Conservation (phyloP, 2,329 filamentous ascomycete genomes). For the Colletotrichum lini region DNA sequence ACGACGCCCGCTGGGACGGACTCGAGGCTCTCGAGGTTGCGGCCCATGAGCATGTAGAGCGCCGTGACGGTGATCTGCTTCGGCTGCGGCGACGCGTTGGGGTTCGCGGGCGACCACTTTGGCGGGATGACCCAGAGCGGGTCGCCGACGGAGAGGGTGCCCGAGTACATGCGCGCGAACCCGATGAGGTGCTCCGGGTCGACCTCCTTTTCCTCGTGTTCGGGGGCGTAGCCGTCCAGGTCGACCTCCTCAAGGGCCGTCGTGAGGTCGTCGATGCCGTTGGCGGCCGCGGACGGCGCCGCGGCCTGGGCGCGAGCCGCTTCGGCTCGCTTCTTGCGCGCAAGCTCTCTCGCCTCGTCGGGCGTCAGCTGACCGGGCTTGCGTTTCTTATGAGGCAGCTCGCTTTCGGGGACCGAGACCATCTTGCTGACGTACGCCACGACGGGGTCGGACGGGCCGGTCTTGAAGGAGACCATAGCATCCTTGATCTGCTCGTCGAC, state of each 20-base stretch:
- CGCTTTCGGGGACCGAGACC: conserved; percentile 94
- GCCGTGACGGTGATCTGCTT: conserved; percentile 88
- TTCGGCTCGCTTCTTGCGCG: conserved; percentile 89
- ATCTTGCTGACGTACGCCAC: conserved; percentile 99
- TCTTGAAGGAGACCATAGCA: conserved; percentile 88
- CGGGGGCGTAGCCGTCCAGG: conserved; percentile 66
- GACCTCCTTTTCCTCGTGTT: conserved; percentile 68
- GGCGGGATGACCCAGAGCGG: conserved; percentile 91
- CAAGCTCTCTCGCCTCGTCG: conserved; percentile 91
- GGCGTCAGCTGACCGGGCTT: conserved; percentile 80
- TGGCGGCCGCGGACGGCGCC: conserved; percentile 53
- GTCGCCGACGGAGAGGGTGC: conserved; percentile 90
- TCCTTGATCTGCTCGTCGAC: conserved; percentile 79
- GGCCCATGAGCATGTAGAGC: conserved; percentile 96
- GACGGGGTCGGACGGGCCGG: conserved; percentile 78
- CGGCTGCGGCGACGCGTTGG: conserved; percentile 79
- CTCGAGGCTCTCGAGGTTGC: conserved; percentile 84
- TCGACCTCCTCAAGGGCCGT: conserved; percentile 73
- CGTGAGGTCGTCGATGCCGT: conserved; percentile 69
- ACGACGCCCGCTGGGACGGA: conserved; percentile 94
- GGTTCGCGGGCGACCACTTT: conserved; percentile 89
- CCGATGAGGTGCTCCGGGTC: conserved; percentile 93
- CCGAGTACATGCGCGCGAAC: conserved; percentile 94
- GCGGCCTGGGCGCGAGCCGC: conserved; percentile 84
- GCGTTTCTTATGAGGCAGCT: conserved; percentile 88